Evolutionary conservation across 2,329 filamentous ascomycete species (phyloP).

Genomic region (Talaromyces marneffei): DNA sequence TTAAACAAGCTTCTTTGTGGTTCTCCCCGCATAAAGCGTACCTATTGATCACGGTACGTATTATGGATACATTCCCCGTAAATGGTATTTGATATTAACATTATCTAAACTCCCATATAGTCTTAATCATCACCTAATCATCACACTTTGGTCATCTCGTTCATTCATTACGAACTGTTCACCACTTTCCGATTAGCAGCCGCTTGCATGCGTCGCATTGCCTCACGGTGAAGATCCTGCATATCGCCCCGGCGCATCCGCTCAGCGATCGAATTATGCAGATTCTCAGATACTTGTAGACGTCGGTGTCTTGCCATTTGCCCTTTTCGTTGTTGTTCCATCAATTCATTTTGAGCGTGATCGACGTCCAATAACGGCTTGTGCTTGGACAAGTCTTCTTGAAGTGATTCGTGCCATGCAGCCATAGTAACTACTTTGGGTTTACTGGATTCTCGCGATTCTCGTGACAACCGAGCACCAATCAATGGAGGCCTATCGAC

Average conservation of each 20-base stretch:
- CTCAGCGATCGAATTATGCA: slow-evolving; percentile 62
- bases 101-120: not conserved
- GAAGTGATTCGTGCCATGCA: slow-evolving; percentile 61
- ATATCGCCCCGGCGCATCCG: slow-evolving; percentile 71
- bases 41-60: not conserved
- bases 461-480: slow-evolving; percentile 19
- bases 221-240: slow-evolving; percentile 70
- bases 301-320: slow-evolving; percentile 56
- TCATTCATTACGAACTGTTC: not conserved
- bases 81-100: not conserved
- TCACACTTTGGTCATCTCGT: not conserved
- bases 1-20: not conserved
- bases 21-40: not conserved
- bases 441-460: slow-evolving; percentile 17
- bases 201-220: slow-evolving; percentile 72
- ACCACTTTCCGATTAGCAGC: slow-evolving; percentile 38
- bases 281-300: slow-evolving; percentile 51
- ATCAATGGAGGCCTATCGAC: slow-evolving; percentile 49
- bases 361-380: slow-evolving; percentile 30
- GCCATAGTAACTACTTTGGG: slow-evolving; percentile 53
- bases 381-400: slow-evolving; percentile 52
- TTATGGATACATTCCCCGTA: not conserved
- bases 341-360: slow-evolving; percentile 41
- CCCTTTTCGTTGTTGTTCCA: slow-evolving; percentile 57
- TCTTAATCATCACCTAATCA: not conserved